A percentile compares a stretch with the other conserved stretches of the same genome.
Evolutionary conservation across 140 eudicot species (phyloP).

Genomic region (Flaveria floridana): DNA sequence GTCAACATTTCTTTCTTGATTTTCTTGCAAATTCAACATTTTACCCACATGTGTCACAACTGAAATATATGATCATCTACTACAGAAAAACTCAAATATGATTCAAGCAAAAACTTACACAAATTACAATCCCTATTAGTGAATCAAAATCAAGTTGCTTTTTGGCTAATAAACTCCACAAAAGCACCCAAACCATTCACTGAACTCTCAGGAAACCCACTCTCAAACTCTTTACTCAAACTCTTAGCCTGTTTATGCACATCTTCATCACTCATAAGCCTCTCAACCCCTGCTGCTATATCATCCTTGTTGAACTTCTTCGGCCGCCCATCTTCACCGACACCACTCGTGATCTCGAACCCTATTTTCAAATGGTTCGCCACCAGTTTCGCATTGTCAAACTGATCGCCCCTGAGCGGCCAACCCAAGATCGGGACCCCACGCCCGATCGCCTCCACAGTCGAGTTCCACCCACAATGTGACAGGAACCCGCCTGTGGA

Average conservation of each 20-base stretch:
- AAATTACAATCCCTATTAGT: not conserved
- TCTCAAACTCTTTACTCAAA: conserved; percentile 35
- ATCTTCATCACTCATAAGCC: conserved; percentile 58
- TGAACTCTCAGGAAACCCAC: conserved; percentile 60
- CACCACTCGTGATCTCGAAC: conserved; percentile 29
- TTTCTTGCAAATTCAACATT: not conserved
- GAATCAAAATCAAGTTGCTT: conserved; percentile 18
- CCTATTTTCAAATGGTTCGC: conserved; percentile 48
- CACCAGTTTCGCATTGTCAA: conserved; percentile 48
- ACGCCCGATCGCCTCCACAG: conserved; percentile 56
- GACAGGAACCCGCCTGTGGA: conserved; percentile 64
- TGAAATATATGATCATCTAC: conserved; percentile 11
- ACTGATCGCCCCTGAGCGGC: conserved; percentile 66
- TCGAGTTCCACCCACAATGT: conserved; percentile 85
- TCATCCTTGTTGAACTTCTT: conserved; percentile 40
- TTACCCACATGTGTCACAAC: not conserved
- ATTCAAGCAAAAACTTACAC: conserved; percentile 3
- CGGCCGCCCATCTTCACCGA: conserved; percentile 22
- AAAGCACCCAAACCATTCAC: conserved; percentile 59
- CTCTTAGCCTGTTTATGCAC: conserved; percentile 38
- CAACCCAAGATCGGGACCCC: conserved; percentile 68
- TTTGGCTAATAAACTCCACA: conserved; percentile 40
- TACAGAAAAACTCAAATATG: not conserved
- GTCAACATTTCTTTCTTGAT: not conserved
- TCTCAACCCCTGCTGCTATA: conserved; percentile 47